These are phyloP conservation scores for Corylus heterophylla DNA, from an alignment of 306 rosid genomes.

Conservation along the genomic window DNA sequence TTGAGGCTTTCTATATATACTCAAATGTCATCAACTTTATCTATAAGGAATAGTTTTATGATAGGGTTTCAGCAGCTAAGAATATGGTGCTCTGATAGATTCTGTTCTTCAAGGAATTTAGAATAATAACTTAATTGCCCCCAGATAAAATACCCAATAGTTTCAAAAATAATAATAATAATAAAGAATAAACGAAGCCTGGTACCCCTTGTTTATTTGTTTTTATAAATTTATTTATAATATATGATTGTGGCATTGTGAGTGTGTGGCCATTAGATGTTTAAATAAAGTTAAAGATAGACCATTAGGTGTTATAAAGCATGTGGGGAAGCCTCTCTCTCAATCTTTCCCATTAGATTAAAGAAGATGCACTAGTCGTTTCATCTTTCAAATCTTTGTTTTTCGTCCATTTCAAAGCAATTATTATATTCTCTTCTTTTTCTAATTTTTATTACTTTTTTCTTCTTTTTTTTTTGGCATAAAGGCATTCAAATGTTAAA, in stretches of 20 bases:
- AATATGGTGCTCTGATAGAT: too few species aligned
- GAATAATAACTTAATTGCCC: too few species aligned
- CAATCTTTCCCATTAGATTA: not conserved
- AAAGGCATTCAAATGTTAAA: not conserved
- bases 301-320: too few species aligned
- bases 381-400: not conserved
- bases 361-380: not conserved
- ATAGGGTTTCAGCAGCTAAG: too few species aligned
- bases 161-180: too few species aligned
- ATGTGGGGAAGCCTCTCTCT: not conserved
- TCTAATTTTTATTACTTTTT: not conserved
- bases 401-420: not conserved
- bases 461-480: not conserved
- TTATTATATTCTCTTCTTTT: not conserved
- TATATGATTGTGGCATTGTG: too few species aligned
- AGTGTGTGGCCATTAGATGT: not conserved
- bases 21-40: not conserved
- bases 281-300: not conserved
- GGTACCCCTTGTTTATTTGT: too few species aligned
- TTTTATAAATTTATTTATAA: too few species aligned
- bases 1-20: constrained; percentile 2
- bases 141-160: too few species aligned
- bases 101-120: too few species aligned
- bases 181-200: too few species aligned
- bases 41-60: not conserved